Base-by-base conservation (phyloP, 2,329 filamentous ascomycete genomes). In the Paraphoma chrysanthemicola region DNA sequence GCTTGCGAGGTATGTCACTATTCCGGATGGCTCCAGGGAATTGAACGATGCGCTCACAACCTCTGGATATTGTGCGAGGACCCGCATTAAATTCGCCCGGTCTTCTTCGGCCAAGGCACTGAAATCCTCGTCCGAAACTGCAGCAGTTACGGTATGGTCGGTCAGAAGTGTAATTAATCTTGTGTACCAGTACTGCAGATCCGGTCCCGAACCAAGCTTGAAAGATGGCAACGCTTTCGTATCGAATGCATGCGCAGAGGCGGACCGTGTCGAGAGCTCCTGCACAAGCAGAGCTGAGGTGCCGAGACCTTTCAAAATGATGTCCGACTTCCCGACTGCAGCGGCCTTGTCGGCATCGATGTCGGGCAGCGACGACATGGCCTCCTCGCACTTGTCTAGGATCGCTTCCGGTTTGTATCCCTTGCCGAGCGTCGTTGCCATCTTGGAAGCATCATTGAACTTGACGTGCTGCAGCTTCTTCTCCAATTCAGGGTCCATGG, bases 381-480 rank as follows among this genome's bases (percentile, higher is more conserved):
- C 63, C 6, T 56, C 57, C 39, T 71, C 65, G 31, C 66, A 70
- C 12, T 60, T 57, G 29, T 85, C 83, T 54, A 93, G 82, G 66
- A 93, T 92, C 66, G 91, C 88, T 68, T 89, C 75, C 85, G 86
- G 62, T 43, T 70, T 68, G 86, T 91, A 78, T 82, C 89, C 88
- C 89, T 90, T 51, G 85, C 90, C 52, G 0, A 75, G 56, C n/a
- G 59, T 63, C 7, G 64, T 53, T 2, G 57, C 56, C 67, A 75
- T 71, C 28, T 67, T 69, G 2, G 88, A 81, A 0, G 90, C 88
- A 67, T 91, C 81, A 42, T 88, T 90, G 70, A 93, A 93, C 77
- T 90, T 91, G 77, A 93, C 83, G 71, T 93, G 90, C 70, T 90
- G 85, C 65, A 88, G 86, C 74, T 88, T 90, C 59, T 82, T 81